Evolutionary conservation across 257 asterid species (phyloP).

Genomic region (Vinca minor): DNA sequence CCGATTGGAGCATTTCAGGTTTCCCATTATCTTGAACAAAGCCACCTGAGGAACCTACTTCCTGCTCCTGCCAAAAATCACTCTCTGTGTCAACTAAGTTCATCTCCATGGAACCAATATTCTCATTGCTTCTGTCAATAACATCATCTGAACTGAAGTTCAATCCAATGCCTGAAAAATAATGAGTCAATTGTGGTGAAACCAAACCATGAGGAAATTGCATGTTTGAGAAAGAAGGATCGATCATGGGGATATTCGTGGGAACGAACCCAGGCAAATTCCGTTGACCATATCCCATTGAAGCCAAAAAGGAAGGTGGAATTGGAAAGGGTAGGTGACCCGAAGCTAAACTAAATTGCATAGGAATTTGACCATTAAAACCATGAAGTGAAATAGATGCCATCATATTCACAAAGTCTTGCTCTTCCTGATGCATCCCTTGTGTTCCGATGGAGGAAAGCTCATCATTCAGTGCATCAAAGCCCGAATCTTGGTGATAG

Average conservation of each 20-base stretch:
- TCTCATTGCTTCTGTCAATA: constrained; percentile 47
- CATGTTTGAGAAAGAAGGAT: constrained; percentile 41
- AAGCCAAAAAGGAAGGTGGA: constrained; percentile 66
- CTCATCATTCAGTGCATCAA: constrained; percentile 47
- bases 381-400: constrained; percentile 75
- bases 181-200: constrained; percentile 52
- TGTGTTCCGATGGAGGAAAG: constrained; percentile 51
- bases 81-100: constrained; percentile 45
- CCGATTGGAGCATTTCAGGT: constrained; percentile 33
- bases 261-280: constrained; percentile 60
- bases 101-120: constrained; percentile 42
- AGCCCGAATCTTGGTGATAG: constrained; percentile 40
- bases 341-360: constrained; percentile 57
- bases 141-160: constrained; percentile 44
- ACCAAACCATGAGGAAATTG: constrained; percentile 63
- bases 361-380: constrained; percentile 54
- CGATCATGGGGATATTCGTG: constrained; percentile 27
- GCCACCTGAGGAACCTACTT: constrained; percentile 38
- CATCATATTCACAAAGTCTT: constrained; percentile 78
- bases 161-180: constrained; percentile 49
- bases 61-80: constrained; percentile 58
- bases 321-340: constrained; percentile 65
- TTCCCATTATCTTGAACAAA: constrained; percentile 47
- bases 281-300: constrained; percentile 65
- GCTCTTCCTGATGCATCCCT: constrained; percentile 70